phyloP scores from a whole-genome alignment of 208 protist genomes.

The Histomonas meleagridis region DNA sequence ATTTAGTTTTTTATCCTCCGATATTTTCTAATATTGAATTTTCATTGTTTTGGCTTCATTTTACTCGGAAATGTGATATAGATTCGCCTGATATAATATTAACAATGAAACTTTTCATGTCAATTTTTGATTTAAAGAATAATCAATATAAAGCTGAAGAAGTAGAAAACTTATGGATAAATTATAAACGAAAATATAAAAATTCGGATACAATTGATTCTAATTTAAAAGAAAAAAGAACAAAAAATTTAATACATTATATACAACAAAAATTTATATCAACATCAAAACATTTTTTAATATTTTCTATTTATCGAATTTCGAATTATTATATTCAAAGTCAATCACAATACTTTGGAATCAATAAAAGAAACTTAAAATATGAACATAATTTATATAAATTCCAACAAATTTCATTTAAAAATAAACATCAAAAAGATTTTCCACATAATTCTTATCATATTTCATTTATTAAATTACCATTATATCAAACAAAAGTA shows the following conservation, averaged over 20 bases:
- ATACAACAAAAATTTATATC: background rate
- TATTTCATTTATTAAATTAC: background rate
- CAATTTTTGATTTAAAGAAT: background rate
- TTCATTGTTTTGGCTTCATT: background rate
- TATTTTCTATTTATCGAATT: background rate
- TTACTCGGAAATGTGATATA: background rate
- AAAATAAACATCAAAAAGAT: background rate
- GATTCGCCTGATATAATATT: background rate
- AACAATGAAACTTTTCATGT: background rate
- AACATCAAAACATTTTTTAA: background rate
- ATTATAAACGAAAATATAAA: background rate
- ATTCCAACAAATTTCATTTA: background rate
- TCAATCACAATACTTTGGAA: background rate
- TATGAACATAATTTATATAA: background rate
- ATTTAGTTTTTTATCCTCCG: background rate
- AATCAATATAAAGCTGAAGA: background rate
- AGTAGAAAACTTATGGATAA: background rate
- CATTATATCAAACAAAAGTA: background rate
- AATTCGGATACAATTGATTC: background rate
- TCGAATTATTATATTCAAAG: background rate
- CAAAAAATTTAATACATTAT: background rate
- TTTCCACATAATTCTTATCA: background rate
- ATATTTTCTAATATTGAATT: background rate
- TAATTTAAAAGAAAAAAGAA: background rate
- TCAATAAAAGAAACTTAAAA: background rate